Evolutionary conservation across 2,329 filamentous ascomycete genomes (phyloP).

Genomic region (Leptodontidium sp.): DNA sequence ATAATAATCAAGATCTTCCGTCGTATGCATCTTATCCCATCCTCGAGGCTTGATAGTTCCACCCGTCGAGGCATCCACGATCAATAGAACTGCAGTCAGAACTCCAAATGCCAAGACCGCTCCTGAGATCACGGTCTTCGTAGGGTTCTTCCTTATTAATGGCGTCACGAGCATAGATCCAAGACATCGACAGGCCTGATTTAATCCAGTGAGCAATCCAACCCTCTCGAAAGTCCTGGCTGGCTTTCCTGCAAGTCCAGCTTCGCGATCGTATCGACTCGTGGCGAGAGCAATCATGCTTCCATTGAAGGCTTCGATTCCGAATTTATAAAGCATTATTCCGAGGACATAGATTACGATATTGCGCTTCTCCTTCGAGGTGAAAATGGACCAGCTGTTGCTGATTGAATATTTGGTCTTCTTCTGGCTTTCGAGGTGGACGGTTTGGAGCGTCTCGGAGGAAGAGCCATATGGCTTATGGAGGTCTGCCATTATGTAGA

Average conservation of each 20-base stretch:
- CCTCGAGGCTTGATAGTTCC: constrained; percentile 11
- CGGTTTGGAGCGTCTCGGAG: neutral
- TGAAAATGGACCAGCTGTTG: constrained; percentile 11
- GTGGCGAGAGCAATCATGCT: constrained; percentile 18
- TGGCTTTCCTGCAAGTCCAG: neutral
- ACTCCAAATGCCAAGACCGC: constrained; percentile 12
- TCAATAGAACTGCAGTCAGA: constrained; percentile 14
- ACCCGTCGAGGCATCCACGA: constrained; percentile 15
- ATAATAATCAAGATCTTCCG: constrained; percentile 2
- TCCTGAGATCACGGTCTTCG: constrained; percentile 14
- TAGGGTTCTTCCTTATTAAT: constrained; percentile 4
- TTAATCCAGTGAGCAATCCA: constrained; percentile 11
- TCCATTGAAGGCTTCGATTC: constrained; percentile 17
- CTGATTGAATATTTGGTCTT: neutral
- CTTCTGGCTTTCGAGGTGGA: neutral
- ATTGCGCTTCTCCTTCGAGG: neutral
- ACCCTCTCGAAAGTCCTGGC: constrained; percentile 7
- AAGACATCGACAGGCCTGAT: constrained; percentile 10
- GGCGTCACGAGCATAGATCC: constrained; percentile 15
- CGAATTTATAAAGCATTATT: constrained; percentile 21
- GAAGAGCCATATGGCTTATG: neutral
- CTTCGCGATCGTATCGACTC: constrained; percentile 18
- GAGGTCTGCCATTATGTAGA: neutral
- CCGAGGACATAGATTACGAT: constrained; percentile 7
- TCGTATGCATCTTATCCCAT: constrained; percentile 3